A percentile compares a stretch with the other conserved stretches of the same genome.
Conservation (phyloP, 2,329 filamentous ascomycete species). For the Trichoderma hamatum region DNA sequence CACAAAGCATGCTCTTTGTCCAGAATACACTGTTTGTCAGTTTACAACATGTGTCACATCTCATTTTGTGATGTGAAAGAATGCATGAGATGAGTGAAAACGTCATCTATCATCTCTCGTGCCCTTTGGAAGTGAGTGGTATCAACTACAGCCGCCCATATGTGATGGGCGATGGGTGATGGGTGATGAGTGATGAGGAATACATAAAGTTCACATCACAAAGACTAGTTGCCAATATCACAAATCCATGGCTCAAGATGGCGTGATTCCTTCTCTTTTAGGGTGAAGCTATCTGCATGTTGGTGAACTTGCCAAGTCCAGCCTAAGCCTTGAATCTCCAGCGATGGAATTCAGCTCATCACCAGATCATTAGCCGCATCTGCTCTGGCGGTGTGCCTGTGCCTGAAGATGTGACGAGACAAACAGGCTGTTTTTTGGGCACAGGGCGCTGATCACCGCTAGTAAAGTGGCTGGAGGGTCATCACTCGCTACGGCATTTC, state of each 20-base stretch:
- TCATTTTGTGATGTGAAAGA: background rate
- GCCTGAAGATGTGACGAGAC: constrained; percentile 21
- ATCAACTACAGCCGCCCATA: background rate
- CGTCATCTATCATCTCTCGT: background rate
- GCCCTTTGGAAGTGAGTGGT: background rate
- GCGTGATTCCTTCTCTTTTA: background rate
- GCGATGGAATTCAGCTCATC: background rate
- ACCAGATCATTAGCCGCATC: background rate
- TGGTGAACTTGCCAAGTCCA: background rate
- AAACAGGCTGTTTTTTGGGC: background rate
- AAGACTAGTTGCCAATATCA: background rate
- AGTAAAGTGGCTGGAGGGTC: constrained; percentile 15
- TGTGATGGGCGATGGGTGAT: constrained; percentile 2
- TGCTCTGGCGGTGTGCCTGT: constrained; percentile 23
- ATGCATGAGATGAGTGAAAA: background rate
- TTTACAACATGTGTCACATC: background rate
- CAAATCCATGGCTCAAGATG: constrained; percentile 1
- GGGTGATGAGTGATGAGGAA: background rate
- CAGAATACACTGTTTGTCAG: background rate
- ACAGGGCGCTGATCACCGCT: constrained; percentile 19
- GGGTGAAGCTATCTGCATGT: background rate
- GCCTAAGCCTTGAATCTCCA: background rate
- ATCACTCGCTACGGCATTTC: background rate
- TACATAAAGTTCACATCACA: constrained; percentile 6
- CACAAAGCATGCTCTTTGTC: background rate